These are phyloP conservation scores for Rutstroemia sp. DNA, from an alignment of 2,329 filamentous ascomycete genomes.

Conservation along the genomic window DNA sequence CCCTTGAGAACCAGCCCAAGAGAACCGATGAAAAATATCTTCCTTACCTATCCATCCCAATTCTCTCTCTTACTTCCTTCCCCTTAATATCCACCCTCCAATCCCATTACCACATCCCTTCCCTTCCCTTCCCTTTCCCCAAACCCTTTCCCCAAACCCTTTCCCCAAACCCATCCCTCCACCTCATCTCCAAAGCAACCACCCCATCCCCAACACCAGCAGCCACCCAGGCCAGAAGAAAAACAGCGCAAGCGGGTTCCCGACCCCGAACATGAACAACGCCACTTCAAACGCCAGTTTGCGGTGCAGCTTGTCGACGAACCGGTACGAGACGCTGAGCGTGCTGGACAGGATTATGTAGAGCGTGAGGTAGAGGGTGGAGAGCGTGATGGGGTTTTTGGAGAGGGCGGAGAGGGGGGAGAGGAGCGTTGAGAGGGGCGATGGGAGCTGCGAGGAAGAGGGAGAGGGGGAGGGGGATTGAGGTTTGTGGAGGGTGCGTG, in stretches of 20 bases:
- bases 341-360: constrained; percentile 17
- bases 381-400: constrained; percentile 10
- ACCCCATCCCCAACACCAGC: constrained; percentile 10
- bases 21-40: neutral
- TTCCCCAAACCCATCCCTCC: neutral
- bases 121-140: neutral
- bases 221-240: constrained; percentile 30
- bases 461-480: constrained; percentile 1
- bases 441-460: constrained; percentile 3
- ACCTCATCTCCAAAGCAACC: neutral
- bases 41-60: neutral
- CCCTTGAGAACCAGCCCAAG: neutral
- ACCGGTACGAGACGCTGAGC: constrained; percentile 10
- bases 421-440: constrained; percentile 14
- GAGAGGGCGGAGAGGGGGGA: constrained; percentile 2
- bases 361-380: constrained; percentile 18
- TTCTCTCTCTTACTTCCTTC: neutral
- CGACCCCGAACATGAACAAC: constrained; percentile 24
- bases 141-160: neutral
- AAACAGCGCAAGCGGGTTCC: constrained; percentile 21
- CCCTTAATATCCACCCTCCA: neutral
- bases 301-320: constrained; percentile 7
- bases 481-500: constrained; percentile 3
- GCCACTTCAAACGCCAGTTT: constrained; percentile 25
- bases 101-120: too few species aligned